Evolutionary conservation across 2,329 filamentous ascomycete species (phyloP), one percentile per base, ranked within the genome.

Genomic region (Penicillium expansum): DNA sequence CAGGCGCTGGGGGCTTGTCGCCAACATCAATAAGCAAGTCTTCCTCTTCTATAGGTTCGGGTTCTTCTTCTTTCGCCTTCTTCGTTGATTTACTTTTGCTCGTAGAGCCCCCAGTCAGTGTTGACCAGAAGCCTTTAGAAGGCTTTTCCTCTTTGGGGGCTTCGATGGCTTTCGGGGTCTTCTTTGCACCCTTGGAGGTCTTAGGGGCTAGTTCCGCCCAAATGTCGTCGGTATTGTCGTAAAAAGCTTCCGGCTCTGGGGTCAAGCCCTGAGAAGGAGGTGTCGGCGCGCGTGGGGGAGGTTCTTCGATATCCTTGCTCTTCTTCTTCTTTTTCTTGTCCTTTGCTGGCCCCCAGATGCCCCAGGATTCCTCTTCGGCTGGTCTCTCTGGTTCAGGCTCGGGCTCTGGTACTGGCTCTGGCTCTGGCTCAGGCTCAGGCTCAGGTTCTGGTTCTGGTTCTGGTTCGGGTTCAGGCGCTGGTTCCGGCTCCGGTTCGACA

Each of bases 281-380:
- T 33, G 77, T 79, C 3, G 79, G 79, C 22, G 76, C 79, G 18
- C 77, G 78, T 35, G 79, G 79, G 32, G 79, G 79, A 49, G 76
- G 76, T 32, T 77, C 76, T 52, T 72, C 69, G 47, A 75, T 60
- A 48, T 71, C 69, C 60, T 74, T 81, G 53, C 67, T 73, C 66
- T 80, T 84, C 62, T 79, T 80, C 1, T 70, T 71, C 62, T 74
- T 74, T 62, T 81, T 83, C 65, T 82, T 84, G 24, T 74, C 72
- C 42, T 77, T 78, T 5, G 69, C 63, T 8, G 66, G 43, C 2
- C 64, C 72, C 74, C 73, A 78, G 33, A 72, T 64, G 20, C 65
- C 69, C 72, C 71, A 74, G 4, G 60, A 48, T 22, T 68, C 64
- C 9, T 68, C 68, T 16, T 68, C 66, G 8, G 48, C 55, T n/a